Conservation (phyloP, 352 stramenopile species). For the Phytophthora fragariaefolia region DNA sequence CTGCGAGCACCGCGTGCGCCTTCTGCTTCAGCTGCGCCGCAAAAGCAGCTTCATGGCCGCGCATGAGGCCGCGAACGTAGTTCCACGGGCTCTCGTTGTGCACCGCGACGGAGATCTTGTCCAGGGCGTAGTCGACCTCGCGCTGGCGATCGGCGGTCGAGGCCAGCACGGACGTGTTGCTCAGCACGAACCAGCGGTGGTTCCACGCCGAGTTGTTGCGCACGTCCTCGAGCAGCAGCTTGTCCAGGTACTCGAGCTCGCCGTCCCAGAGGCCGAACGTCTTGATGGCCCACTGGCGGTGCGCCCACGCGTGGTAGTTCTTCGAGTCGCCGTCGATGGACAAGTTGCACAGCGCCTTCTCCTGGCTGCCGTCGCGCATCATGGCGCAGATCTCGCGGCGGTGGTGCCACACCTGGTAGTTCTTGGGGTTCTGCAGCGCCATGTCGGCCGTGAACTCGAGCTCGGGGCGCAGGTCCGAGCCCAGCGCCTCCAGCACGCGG, state of each 20-base stretch:
- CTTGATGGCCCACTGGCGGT: conserved; percentile 96
- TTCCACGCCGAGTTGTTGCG: conserved; percentile 97
- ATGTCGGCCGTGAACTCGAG: conserved; percentile 85
- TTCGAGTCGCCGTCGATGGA: conserved; percentile 97
- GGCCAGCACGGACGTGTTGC: conserved; percentile 53
- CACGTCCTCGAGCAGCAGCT: conserved; percentile 91
- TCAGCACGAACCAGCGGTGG: conserved; percentile 87
- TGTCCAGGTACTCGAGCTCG: conserved; percentile 93
- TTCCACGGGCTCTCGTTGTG: conserved; percentile 95
- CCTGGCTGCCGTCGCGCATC: conserved; percentile 77
- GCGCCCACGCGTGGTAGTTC: conserved; percentile 99
- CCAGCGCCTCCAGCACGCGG: conserved; percentile 88
- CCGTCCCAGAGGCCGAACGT: conserved; percentile 89
- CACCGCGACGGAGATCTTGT: conserved; percentile 67
- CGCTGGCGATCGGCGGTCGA: conserved; percentile 43
- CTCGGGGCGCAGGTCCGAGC: conserved; percentile 64
- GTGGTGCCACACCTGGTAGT: conserved; percentile 99
- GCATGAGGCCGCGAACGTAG: conserved; percentile 82
- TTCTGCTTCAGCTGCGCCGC: conserved; percentile 48
- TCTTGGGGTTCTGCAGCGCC: conserved; percentile 96
- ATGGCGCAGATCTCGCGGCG: conserved; percentile 93
- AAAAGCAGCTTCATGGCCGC: conserved; percentile 57
- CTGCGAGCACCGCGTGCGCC: conserved; percentile 44
- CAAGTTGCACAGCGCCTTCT: conserved; percentile 93
- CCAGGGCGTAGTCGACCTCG: conserved; percentile 81